Percentiles rank a stretch among this genome's conserved stretches.
phyloP scores from a whole-genome alignment of 2,329 filamentous ascomycete genomes.

The Aspergillus chevalieri region DNA sequence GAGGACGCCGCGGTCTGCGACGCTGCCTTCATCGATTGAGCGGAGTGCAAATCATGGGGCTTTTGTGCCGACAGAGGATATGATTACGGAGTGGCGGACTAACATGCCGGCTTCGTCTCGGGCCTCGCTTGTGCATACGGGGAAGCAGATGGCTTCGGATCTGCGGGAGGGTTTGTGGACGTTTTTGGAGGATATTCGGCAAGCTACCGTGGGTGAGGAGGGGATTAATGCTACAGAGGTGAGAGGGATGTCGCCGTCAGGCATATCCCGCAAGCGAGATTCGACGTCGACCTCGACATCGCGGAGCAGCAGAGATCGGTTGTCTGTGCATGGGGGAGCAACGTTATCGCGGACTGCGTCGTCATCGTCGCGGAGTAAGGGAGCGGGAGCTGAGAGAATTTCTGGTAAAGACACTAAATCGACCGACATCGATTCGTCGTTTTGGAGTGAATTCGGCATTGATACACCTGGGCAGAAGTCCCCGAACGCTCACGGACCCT shows the following conservation, averaged over 20 bases:
- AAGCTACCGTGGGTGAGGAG: slow-evolving; percentile 94
- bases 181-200: slow-evolving; percentile 89
- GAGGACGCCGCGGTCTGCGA: slow-evolving; percentile 34
- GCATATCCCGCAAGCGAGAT: slow-evolving; percentile 19
- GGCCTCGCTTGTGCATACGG: slow-evolving; percentile 49
- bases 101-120: slow-evolving; percentile 41
- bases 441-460: slow-evolving; percentile 48
- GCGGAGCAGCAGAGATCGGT: slow-evolving; percentile 25
- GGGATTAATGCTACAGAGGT: slow-evolving; percentile 56
- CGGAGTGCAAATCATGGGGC: slow-evolving; percentile 18
- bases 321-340: slow-evolving; percentile 19
- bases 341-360: slow-evolving; percentile 26
- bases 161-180: slow-evolving; percentile 86
- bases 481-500: slow-evolving; percentile 24
- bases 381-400: slow-evolving; percentile 23
- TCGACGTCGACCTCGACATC: slow-evolving; percentile 22
- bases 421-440: slow-evolving; percentile 40
- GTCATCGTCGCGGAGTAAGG: slow-evolving; percentile 24
- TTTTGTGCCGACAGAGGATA: slow-evolving; percentile 26
- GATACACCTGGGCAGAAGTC: slow-evolving; percentile 41
- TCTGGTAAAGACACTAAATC: slow-evolving; percentile 38
- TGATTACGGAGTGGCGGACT: slow-evolving; percentile 35
- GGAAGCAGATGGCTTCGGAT: slow-evolving; percentile 80
- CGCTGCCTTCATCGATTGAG: slow-evolving; percentile 33
- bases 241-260: slow-evolving; percentile 24